These are phyloP conservation scores for Pestalotiopsis sp. DNA, from an alignment of 2,329 filamentous ascomycete species.

Conservation along the genomic window DNA sequence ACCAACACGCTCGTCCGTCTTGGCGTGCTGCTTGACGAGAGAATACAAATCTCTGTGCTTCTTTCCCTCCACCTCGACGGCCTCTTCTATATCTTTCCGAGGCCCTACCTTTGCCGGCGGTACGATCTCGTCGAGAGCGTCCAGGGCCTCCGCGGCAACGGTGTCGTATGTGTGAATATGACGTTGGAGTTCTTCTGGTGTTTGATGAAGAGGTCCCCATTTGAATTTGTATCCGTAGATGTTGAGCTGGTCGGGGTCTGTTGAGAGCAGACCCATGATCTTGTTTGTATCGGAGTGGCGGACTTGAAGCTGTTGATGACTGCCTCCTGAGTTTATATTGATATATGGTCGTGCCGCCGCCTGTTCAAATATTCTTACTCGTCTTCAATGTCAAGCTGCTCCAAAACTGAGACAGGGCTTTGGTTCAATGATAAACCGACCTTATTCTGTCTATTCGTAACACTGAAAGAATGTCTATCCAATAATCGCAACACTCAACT, in stretches of 20 bases:
- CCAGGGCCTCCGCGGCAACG: conserved; percentile 66
- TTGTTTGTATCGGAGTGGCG: background rate
- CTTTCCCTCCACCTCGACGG: conserved; percentile 28
- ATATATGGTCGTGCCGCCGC: too few species aligned
- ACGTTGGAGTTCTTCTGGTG: conserved; percentile 57
- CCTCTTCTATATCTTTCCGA: conserved; percentile 8
- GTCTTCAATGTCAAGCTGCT: too few species aligned
- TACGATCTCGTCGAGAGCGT: conserved; percentile 63
- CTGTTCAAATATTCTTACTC: too few species aligned
- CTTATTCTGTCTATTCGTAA: too few species aligned
- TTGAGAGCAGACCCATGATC: conserved; percentile 7
- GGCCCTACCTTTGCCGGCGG: conserved; percentile 33
- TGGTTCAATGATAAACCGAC: too few species aligned
- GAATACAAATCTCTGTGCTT: conserved; percentile 61
- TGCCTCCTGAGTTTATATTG: background rate
- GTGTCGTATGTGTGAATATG: conserved; percentile 69
- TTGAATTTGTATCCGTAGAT: conserved; percentile 70
- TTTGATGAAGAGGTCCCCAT: conserved; percentile 67
- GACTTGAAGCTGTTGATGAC: background rate
- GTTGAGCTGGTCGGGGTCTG: conserved; percentile 8
- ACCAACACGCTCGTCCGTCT: conserved; percentile 53
- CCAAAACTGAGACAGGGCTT: too few species aligned
- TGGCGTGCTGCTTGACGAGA: conserved; percentile 60
- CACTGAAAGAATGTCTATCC: too few species aligned
- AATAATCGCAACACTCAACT: too few species aligned